phyloP scores from a whole-genome alignment of 2,329 filamentous ascomycete genomes.

The Alternaria angustiovoidea region DNA sequence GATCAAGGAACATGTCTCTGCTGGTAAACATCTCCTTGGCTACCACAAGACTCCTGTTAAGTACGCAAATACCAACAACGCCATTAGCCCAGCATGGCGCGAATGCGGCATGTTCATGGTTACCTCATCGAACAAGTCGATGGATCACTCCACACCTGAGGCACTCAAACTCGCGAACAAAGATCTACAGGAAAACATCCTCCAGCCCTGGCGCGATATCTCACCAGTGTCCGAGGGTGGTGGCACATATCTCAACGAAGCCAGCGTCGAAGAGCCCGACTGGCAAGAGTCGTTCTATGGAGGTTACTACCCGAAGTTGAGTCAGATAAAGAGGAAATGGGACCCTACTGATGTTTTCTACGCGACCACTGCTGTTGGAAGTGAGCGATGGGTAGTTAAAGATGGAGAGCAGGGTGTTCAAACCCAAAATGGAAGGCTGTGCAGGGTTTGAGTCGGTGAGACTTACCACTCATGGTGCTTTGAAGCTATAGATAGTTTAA shows the following conservation, averaged over 20 bases:
- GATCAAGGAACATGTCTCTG: constrained; percentile 46
- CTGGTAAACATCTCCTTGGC: constrained; percentile 19
- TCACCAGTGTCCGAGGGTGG: constrained; percentile 22
- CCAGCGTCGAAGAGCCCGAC: constrained; percentile 42
- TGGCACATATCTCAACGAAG: constrained; percentile 46
- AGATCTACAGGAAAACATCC: constrained; percentile 18
- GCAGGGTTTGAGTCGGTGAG: constrained; percentile 11
- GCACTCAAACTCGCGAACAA: constrained; percentile 16
- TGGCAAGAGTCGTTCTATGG: constrained; percentile 50
- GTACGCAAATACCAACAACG: constrained; percentile 29
- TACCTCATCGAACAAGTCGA: constrained; percentile 8
- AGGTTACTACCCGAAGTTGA: constrained; percentile 22
- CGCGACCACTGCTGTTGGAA: constrained; percentile 31
- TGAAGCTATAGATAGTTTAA: neutral
- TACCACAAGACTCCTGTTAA: constrained; percentile 27
- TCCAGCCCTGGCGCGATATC: constrained; percentile 24
- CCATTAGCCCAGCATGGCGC: constrained; percentile 30
- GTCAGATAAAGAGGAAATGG: constrained; percentile 30
- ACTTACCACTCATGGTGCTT: neutral
- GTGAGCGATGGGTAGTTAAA: constrained; percentile 29
- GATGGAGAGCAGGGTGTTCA: constrained; percentile 28
- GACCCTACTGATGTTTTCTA: constrained; percentile 38
- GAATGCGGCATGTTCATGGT: constrained; percentile 24
- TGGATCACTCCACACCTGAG: constrained; percentile 18
- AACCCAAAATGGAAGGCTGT: constrained; percentile 31